Evolutionary conservation across 192 early-diverging fungal genomes (phyloP).

Genomic region (Anaeromyces robustus): DNA sequence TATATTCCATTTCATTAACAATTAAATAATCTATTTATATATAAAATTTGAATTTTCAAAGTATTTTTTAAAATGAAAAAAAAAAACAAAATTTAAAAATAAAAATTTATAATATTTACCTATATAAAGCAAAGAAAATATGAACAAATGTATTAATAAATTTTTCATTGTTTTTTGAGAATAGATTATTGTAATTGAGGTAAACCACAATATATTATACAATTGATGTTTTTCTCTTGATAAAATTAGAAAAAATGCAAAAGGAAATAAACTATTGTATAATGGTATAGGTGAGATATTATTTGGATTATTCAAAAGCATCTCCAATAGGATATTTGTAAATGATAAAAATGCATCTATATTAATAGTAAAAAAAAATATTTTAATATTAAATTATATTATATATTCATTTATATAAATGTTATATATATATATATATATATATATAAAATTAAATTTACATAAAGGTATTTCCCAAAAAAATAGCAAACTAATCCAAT

Average conservation of each 20-base stretch:
- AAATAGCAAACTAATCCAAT: not conserved
- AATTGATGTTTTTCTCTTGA: not conserved
- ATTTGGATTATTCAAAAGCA: not conserved
- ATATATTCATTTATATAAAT: too few species aligned
- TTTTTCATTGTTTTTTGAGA: too few species aligned
- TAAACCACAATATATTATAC: not conserved
- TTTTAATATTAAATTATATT: too few species aligned
- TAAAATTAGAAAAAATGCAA: not conserved
- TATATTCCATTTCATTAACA: too few species aligned
- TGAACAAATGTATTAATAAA: too few species aligned
- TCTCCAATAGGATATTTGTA: not conserved
- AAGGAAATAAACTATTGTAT: not conserved
- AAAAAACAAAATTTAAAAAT: too few species aligned
- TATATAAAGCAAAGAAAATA: too few species aligned
- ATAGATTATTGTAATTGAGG: not conserved
- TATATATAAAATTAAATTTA: not conserved
- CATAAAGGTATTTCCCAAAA: not conserved
- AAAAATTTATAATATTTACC: too few species aligned
- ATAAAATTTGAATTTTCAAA: too few species aligned
- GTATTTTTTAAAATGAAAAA: too few species aligned
- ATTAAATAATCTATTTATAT: too few species aligned
- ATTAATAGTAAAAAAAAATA: not conserved
- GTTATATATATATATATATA: too few species aligned
- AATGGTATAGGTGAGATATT: not conserved
- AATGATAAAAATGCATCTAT: not conserved